phyloP scores from a whole-genome alignment of 2,329 filamentous ascomycete species.

The Paraconiothyrium brasiliense region DNA sequence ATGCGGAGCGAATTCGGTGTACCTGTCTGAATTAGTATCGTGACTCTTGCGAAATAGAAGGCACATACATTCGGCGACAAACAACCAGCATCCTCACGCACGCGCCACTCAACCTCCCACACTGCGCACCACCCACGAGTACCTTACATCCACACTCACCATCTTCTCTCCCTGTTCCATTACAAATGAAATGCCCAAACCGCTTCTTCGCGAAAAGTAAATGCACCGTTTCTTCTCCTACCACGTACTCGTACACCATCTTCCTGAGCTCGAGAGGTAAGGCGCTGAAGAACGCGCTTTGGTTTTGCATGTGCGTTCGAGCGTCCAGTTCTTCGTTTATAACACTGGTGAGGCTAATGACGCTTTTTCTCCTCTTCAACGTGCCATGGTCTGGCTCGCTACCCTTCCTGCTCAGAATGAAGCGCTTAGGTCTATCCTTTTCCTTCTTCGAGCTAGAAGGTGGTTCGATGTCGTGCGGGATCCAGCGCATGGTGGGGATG shows the following conservation, averaged over 20 bases:
- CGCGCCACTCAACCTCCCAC: conserved; percentile 23
- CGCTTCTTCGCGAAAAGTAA: conserved; percentile 39
- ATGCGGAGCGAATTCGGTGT: conserved; percentile 40
- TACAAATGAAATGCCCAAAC: conserved; percentile 46
- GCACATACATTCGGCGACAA: conserved; percentile 43
- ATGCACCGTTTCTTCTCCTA: conserved; percentile 42
- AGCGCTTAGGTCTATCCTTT: conserved; percentile 4
- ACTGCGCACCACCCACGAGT: conserved; percentile 36
- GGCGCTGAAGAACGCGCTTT: conserved; percentile 41
- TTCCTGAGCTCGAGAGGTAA: conserved; percentile 43
- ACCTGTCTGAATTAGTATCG: conserved; percentile 28
- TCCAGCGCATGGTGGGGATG: conserved; percentile 38
- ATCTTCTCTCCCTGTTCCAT: conserved; percentile 20
- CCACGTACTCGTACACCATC: conserved; percentile 44
- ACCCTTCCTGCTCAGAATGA: conserved; percentile 7
- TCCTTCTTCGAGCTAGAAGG: conserved; percentile 13
- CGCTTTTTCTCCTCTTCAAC: conserved; percentile 15
- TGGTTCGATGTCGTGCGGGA: conserved; percentile 36
- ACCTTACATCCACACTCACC: conserved; percentile 40
- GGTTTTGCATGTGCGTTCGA: conserved; percentile 38
- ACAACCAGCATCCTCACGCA: conserved; percentile 29
- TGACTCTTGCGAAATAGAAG: neutral
- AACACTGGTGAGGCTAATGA: conserved; percentile 28
- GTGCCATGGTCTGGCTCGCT: conserved; percentile 14
- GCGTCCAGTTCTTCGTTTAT: conserved; percentile 35